These are phyloP conservation scores for Ganoderma boninense DNA, from an alignment of 1,284 basidiomycete genomes.

Conservation along the genomic window DNA sequence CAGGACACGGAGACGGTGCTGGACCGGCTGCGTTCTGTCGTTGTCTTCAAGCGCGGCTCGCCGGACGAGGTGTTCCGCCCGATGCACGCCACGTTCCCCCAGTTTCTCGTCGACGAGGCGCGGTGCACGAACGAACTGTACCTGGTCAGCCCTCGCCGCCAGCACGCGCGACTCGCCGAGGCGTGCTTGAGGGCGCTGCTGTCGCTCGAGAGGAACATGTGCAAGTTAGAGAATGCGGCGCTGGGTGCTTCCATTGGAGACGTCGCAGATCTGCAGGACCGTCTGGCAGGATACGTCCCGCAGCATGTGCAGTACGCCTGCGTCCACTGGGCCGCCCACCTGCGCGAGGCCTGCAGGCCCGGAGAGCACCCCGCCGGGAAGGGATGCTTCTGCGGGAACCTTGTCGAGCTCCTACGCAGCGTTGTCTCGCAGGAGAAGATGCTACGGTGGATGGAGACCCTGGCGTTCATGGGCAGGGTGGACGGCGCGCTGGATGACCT, in stretches of 20 bases:
- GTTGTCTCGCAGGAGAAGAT: neutral
- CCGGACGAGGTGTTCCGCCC: conserved; percentile 5
- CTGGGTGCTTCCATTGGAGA: neutral
- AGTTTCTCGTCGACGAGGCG: conserved; percentile 20
- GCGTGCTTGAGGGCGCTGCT: neutral
- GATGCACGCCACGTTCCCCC: conserved; percentile 20
- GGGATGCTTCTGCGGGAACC: neutral
- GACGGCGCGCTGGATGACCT: neutral
- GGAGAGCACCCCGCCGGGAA: conserved; percentile 11
- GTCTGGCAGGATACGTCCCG: conserved; percentile 9
- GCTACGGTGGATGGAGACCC: neutral
- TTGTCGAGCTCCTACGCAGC: neutral
- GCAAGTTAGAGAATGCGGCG: neutral
- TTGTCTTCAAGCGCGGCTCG: conserved; percentile 7
- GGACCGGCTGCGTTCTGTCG: conserved; percentile 15
- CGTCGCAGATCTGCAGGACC: neutral
- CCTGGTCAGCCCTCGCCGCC: neutral
- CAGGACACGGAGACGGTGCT: conserved; percentile 5
- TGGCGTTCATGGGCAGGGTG: conserved; percentile 1
- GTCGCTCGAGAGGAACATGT: neutral
- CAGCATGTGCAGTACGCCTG: conserved; percentile 25
- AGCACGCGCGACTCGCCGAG: neutral
- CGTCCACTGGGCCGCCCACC: conserved; percentile 23
- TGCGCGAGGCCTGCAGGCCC: conserved; percentile 2
- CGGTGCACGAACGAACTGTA: neutral